Evolutionary conservation across 805 yeast species (phyloP), one percentile per base, ranked within the genome.

Genomic region (Sugiyamaella mastotermitis): DNA sequence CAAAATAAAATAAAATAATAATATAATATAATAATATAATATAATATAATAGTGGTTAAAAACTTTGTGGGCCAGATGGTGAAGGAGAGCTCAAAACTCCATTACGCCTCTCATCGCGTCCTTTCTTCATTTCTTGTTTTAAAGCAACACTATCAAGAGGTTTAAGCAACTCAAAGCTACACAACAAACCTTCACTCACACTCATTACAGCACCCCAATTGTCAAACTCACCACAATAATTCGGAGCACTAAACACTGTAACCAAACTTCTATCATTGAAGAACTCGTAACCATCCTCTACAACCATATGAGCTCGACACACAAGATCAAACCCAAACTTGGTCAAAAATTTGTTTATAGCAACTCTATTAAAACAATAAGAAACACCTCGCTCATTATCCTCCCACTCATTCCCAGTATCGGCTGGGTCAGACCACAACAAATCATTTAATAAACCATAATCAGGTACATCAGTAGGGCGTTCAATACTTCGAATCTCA

Each of bases 201-300:
- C 94, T 80, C 97, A 90, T 90, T 4, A 90, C 97, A 2, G 98
- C 98, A 17, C 95, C 96, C 95, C 95, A 86, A 53, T 86, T 86
- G 58, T 87, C 85, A 53, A 80, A 80, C 58, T 80, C 87, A n/a
- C 87, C 86, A 53, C 86, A 80, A 56, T 80, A 80, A 57, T 80
- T 80, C 8, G 86, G 87, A 2, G 87, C 87, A 37, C 78, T 71
- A 53, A 80, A 80, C 16, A 80, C 85, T 0, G 87, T 80, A 17
- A 80, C 86, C 47, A 80, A 64, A 7, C 80, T 74, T 23, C 83
- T 62, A 54, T 80, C 84, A 49, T 80, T 79, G 65, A 80, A 80
- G 51, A 80, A 80, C 57, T 80, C 87, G 57, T 80, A 80, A 5
- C 87, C 87, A 51, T 80, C 87, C 52, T 80, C 87, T 6, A 80